Evolutionary conservation across 2,329 filamentous ascomycete genomes (phyloP), one percentile per base, ranked within the genome.

Genomic region (Triangularia verruculosa): DNA sequence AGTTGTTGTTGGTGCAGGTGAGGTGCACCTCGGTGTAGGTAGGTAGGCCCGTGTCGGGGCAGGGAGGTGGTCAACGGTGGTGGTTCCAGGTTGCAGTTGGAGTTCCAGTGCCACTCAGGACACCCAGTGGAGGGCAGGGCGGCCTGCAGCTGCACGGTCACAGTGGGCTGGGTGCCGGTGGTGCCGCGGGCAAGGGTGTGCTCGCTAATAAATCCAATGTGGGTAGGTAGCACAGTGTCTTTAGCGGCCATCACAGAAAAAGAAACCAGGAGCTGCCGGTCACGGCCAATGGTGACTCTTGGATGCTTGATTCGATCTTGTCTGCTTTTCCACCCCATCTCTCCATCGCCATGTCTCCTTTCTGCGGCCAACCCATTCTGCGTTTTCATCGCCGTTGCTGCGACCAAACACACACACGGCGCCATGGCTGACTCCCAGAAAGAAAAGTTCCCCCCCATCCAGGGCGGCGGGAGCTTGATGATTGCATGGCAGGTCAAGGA

Each of bases 401-500:
- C 51, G 51, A 15, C 51, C 22, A 67, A 53, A 20, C 66, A 75
- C 11, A 59, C 25, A 59, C 17, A 15, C 13, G 15, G 34, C 78
- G 74, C 30, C 17, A 68, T 66, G 64, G 61, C 62, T 59, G 61
- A 70, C 59, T 62, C 62, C 65, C 34, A 25, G 15, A 8, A 20
- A n/a, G 24, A 64, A 57, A 67, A 84, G 58, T 97, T 91, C 73
- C 92, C 93, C 63, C 82, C 89, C 67, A 86, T 98, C 27, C 89
- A 97, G 77, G 91, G 92, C 62, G 94, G 94, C 59, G 95, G 93
- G 64, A 98, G 94, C 66, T 80, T 99, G 69, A 95, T 99, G 67
- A 81, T 99, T 59, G 95, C 95, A 74, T 99, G 94, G 93, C 95
- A 98, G 79, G 89, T 97, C 72, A 90, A 88, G 74, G 89, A 89